phyloP scores from a whole-genome alignment of 1,139 yeast species.

The Candida gigantensis region DNA sequence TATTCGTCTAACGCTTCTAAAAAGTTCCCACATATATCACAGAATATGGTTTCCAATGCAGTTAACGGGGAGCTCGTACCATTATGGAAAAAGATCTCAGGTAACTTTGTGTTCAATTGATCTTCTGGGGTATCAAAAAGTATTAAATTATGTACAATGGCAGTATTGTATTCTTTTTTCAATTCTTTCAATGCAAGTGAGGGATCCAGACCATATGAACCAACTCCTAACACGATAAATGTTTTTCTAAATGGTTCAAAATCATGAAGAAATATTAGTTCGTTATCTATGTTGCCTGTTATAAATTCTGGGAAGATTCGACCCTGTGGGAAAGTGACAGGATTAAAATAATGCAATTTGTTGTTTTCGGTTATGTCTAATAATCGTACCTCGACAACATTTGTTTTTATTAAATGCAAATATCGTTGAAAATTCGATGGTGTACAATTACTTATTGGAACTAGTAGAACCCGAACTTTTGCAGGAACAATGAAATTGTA shows the following conservation, averaged over 20 bases:
- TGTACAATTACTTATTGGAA: constrained; percentile 66
- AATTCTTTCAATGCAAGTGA: constrained; percentile 15
- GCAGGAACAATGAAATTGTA: constrained; percentile 53
- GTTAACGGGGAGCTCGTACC: constrained; percentile 30
- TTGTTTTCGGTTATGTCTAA: constrained; percentile 72
- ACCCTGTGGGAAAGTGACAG: constrained; percentile 84
- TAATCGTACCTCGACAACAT: constrained; percentile 61
- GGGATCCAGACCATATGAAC: constrained; percentile 36
- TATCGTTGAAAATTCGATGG: constrained; percentile 49
- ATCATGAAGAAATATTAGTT: constrained; percentile 70
- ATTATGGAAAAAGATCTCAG: constrained; percentile 25
- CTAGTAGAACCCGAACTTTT: constrained; percentile 63
- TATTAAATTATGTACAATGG: constrained; percentile 64
- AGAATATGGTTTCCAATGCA: constrained; percentile 65
- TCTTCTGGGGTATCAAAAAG: constrained; percentile 55
- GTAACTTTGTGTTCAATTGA: constrained; percentile 17
- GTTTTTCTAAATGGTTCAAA: constrained; percentile 86
- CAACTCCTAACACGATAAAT: constrained; percentile 66
- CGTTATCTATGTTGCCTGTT: constrained; percentile 52
- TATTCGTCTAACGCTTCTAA: constrained; percentile 65
- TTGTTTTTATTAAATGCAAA: constrained; percentile 46
- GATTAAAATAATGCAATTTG: constrained; percentile 64
- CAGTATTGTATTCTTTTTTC: constrained; percentile 47
- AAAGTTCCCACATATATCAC: constrained; percentile 69
- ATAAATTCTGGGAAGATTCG: constrained; percentile 60